Base-by-base conservation (phyloP, 176 grass and related monocot genomes). In the Aegilops speltoides region DNA sequence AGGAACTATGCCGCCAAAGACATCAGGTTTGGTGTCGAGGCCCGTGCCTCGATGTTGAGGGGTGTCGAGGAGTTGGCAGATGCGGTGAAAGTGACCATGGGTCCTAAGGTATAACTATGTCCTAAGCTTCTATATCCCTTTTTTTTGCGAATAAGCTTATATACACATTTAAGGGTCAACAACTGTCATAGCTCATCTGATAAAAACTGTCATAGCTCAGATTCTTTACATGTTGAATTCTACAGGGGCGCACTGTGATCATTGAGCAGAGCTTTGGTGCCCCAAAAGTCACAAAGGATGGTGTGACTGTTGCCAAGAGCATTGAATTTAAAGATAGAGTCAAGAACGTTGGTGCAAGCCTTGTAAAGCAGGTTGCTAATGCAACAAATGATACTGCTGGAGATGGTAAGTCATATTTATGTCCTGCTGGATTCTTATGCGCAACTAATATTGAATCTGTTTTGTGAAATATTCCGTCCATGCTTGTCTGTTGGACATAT, bases 341-440 rank as follows among this genome's bases (percentile, higher is more conserved):
- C 14, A 98, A 98, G 78, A 98, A 98, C 73, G 79, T 96, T 59
- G 96, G 93, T 79, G 96, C 96, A 71, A 98, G 93, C 79, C 96
- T 98, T 86, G 96, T 96, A 41, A 98, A 98, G 87, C 96, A 98
- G 84, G 96, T 98, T 29, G 96, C 96, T 64, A 98, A 98, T 32
- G 96, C 96, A 64, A 98, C 96, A 64, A 98, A 98, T 37, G 93
- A 96, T 83, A 88, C 88, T 89, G 96, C 96, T 81, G 93, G 96
- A 84, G 93, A 98, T 88, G 96, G 93, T 98, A 98, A 78, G 89
- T 0, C 34, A 40, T 71, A 25, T 68, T 81, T 45, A 0, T 36
- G 37, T 34, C 16, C 17, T 71, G 29, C 26, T 62, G 45, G 14
- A 68, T 79, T 46, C 8, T 77, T 82, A 16, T 5, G 6, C 25